phyloP scores from a whole-genome alignment of 805 yeast species.

The Cyberlindnera misumaiensis region DNA sequence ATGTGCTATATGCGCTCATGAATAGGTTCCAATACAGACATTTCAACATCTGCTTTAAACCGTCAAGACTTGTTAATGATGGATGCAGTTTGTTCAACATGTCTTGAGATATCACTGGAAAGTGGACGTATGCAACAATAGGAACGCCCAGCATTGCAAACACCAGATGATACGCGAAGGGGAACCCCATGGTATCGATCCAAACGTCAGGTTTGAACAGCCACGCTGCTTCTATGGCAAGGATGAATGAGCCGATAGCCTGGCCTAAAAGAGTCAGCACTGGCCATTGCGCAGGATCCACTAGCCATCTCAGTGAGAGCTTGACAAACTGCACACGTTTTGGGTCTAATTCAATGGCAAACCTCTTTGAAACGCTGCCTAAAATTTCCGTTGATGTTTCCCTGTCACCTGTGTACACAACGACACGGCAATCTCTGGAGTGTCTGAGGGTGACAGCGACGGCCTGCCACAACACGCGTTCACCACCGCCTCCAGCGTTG shows the following conservation, averaged over 20 bases:
- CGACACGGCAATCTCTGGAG: constrained; percentile 43
- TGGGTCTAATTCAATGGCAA: constrained; percentile 45
- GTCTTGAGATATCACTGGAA: constrained; percentile 83
- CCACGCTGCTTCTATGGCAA: constrained; percentile 65
- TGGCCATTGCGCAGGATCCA: constrained; percentile 71
- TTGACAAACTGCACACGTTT: constrained; percentile 56
- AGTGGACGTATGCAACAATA: constrained; percentile 84
- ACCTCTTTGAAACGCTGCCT: constrained; percentile 45
- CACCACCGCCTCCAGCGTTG: constrained; percentile 98
- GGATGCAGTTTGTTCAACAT: constrained; percentile 63
- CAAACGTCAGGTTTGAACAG: constrained; percentile 76
- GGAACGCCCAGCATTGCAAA: constrained; percentile 58
- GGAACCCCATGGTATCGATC: constrained; percentile 92
- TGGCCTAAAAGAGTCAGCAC: constrained; percentile 81
- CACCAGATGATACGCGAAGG: constrained; percentile 73
- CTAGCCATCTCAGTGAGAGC: constrained; percentile 47
- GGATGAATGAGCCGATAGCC: constrained; percentile 67
- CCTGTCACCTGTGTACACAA: constrained; percentile 65
- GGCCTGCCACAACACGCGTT: constrained; percentile 93
- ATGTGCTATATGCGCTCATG: constrained; percentile 53
- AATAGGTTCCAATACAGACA: constrained; percentile 67
- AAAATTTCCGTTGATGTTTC: constrained; percentile 46
- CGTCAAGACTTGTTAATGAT: constrained; percentile 16
- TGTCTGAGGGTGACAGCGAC: constrained; percentile 58
- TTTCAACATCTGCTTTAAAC: constrained; percentile 30